These are phyloP conservation scores for Candida sanyiensis DNA, from an alignment of 805 yeast species.

Conservation along the genomic window DNA sequence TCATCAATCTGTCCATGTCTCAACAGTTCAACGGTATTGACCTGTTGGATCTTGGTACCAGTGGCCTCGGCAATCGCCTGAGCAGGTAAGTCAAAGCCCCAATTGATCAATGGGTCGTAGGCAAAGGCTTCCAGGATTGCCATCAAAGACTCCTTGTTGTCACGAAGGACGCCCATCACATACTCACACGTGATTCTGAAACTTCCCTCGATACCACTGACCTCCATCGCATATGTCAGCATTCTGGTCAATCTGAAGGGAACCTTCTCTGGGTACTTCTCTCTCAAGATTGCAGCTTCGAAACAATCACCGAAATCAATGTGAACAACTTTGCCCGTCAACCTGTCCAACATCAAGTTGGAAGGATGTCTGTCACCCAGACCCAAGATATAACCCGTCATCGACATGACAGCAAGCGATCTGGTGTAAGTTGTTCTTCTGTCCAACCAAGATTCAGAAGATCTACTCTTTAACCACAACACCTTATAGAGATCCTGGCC, in stretches of 20 bases:
- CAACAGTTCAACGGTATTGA: slow-evolving; percentile 63
- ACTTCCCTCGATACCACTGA: slow-evolving; percentile 96
- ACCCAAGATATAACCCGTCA: slow-evolving; percentile 96
- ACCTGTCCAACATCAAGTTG: slow-evolving; percentile 88
- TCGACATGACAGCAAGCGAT: slow-evolving; percentile 96
- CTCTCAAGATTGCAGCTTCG: slow-evolving; percentile 94
- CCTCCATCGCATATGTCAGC: slow-evolving; percentile 98
- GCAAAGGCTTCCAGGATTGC: slow-evolving; percentile 98
- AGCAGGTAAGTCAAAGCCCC: slow-evolving; percentile 96
- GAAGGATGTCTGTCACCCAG: slow-evolving; percentile 98
- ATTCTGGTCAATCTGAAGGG: slow-evolving; percentile 95
- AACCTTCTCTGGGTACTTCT: slow-evolving; percentile 96
- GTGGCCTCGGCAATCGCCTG: slow-evolving; percentile 70
- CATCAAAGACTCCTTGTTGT: slow-evolving; percentile 92
- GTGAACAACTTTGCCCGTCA: slow-evolving; percentile 93
- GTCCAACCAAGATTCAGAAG: slow-evolving; percentile 97
- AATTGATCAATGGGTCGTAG: slow-evolving; percentile 94
- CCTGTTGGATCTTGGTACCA: slow-evolving; percentile 60
- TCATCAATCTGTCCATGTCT: slow-evolving; percentile 72
- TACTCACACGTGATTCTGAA: slow-evolving; percentile 95
- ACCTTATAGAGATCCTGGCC: slow-evolving; percentile 96
- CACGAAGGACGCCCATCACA: slow-evolving; percentile 91
- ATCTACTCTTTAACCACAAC: slow-evolving; percentile 90
- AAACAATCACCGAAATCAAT: slow-evolving; percentile 99
- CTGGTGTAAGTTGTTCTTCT: slow-evolving; percentile 94